phyloP scores from a whole-genome alignment of 1,284 basidiomycete genomes.

The Pulveroboletus ridleyi region DNA sequence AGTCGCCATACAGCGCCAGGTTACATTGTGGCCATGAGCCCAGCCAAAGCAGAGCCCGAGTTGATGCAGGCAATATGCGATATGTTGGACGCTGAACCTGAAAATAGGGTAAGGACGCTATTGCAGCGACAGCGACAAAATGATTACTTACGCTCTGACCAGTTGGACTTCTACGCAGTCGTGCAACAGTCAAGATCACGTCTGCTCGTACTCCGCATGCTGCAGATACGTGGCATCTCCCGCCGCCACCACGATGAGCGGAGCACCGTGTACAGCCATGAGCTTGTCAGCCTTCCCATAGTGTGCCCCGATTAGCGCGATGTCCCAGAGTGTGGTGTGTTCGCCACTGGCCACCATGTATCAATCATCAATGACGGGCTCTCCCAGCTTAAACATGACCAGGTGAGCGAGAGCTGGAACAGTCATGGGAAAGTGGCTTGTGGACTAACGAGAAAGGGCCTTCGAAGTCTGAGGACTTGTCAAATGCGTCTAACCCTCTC shows the following conservation, averaged over 20 bases:
- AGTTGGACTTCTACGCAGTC: constrained; percentile 16
- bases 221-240: constrained; percentile 23
- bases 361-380: too few species aligned
- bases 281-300: constrained; percentile 22
- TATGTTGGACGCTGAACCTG: too few species aligned
- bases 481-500: background rate
- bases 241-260: constrained; percentile 9
- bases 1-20: too few species aligned
- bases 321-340: too few species aligned
- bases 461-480: constrained; percentile 1
- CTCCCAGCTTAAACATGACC: too few species aligned
- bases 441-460: constrained; percentile 9
- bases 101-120: too few species aligned
- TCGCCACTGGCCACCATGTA: too few species aligned
- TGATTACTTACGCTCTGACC: background rate
- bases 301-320: background rate
- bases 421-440: background rate
- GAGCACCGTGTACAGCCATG: constrained; percentile 10
- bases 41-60: too few species aligned
- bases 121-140: too few species aligned
- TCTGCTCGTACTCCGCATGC: constrained; percentile 8
- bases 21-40: too few species aligned
- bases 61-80: too few species aligned
- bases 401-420: too few species aligned
- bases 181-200: constrained; percentile 7